These are phyloP conservation scores for Iris macrosiphon DNA, from an alignment of 106 monocot genomes.

Conservation along the genomic window DNA sequence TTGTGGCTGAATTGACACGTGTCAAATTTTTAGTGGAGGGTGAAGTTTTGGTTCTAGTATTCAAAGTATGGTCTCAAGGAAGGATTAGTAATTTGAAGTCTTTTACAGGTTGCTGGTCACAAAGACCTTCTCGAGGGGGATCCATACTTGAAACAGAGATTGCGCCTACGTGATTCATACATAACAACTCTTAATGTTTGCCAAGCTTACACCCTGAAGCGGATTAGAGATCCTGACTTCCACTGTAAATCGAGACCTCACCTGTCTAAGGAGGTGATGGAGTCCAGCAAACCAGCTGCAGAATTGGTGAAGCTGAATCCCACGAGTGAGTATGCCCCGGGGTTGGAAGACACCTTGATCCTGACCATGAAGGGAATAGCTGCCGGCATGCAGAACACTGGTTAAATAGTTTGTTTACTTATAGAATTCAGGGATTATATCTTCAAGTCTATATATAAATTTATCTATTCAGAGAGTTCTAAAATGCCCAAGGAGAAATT, in stretches of 20 bases:
- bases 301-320: slow-evolving; percentile 88
- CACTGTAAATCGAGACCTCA: slow-evolving; percentile 36
- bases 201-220: slow-evolving; percentile 50
- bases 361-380: slow-evolving; percentile 97
- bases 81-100: too few species aligned
- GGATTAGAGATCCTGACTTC: slow-evolving; percentile 42
- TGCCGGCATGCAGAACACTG: slow-evolving; percentile 93
- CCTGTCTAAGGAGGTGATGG: slow-evolving; percentile 29
- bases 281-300: slow-evolving; percentile 39
- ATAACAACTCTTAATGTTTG: slow-evolving; percentile 56
- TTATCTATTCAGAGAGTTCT: too few species aligned
- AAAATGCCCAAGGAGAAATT: too few species aligned
- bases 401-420: too few species aligned
- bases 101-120: slow-evolving; percentile 67
- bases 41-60: too few species aligned
- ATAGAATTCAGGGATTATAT: too few species aligned
- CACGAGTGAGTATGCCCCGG: slow-evolving; percentile 78
- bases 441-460: too few species aligned
- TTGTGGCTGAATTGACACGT: too few species aligned
- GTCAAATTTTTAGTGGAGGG: too few species aligned
- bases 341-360: slow-evolving; percentile 86
- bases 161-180: slow-evolving; percentile 36
- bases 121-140: slow-evolving; percentile 49
- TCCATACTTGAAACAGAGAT: slow-evolving; percentile 56
- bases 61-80: too few species aligned